Evolutionary conservation across 169 alveolate species (phyloP), one percentile per base, ranked within the genome.

Genomic region (Theileria annulata): DNA sequence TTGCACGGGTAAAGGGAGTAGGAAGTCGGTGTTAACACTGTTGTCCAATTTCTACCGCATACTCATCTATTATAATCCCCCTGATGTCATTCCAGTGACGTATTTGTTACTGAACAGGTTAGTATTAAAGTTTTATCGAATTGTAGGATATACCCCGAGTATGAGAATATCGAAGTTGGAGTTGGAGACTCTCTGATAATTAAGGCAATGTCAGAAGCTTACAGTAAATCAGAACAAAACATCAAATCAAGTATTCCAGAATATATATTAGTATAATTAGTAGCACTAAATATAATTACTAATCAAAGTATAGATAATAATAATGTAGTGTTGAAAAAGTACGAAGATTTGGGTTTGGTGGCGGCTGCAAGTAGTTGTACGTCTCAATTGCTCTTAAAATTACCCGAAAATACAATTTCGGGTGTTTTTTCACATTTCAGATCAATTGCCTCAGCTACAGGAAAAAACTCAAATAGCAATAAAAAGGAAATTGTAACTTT

Each of bases 101-200:
- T 95, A 93, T 70, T 70, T 94, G 25, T 82, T 94, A 47, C 73
- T 92, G 66, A 93, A 93, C 81, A 88, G 88, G 85, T 91, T n/a
- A n/a, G 1, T 28, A 30, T 23, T 19, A 12, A 9, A 10, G 19
- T 8, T 42, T 6, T 23, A 17, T 2, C 15, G 2, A 1, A 12
- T 25, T 23, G 27, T 77, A 83, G 90, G 42, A 58, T 97, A n/a
- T 97, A 97, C 21, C 99, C 99, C 15, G 99, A 97, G 72, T 97
- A 96, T 85, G 94, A 92, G 79, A 96, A 95, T 35, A 91, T 91
- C 4, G 99, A 98, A 75, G 88, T 96, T 33, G 99, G 99, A 10
- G 96, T 98, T 30, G 99, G 99, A 0, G 96, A 96, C 37, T 95
- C 97, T 73, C 82, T 96, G 62, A 79, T 97, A 17, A 85, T 95